Base-by-base conservation (phyloP, 768 basidiomycete species). In the Lentinus tigrinus region DNA sequence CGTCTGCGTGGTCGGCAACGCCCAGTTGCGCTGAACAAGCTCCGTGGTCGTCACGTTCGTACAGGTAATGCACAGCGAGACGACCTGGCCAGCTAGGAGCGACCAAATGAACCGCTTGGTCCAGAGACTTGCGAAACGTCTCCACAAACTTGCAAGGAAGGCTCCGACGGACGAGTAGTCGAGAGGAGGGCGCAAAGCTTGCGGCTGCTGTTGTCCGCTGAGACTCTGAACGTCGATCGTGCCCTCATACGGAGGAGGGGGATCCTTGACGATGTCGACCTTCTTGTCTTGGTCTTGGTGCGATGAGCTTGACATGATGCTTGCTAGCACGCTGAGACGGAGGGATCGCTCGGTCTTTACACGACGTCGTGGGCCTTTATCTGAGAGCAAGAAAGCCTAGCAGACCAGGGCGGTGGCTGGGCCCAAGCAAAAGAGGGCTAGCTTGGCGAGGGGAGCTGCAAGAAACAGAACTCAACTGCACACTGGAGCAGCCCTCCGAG, bases 11-110 rank as follows among this genome's bases (percentile, higher is more conserved):
- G 90, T 89, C 6, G 92, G 84, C 47, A 92, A 69, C 13, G 79
- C 74, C 87, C 91, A 93, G 66, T 85, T 84, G 52, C 89, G 75
- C 36, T 54, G 73, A 10, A 85, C 81, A 36, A 94, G 77, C 69
- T 93, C 90, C 19, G 89, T 88, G 4, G 93, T 94, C 37, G 89
- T 89, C 26, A 93, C 87, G 67, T 88, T 94, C 52, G 92, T 95
- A 71, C 88, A 91, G 14, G 91, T 93, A 56, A 95, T 94, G 70
- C 93, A 94, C 51, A 94, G 69, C 50, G 92, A 93, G 34, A 93
- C 86, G 28, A 93, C 70, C 70, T 95, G 93, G 13, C 93, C 93
- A 3, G 88, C 85, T 26, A 93, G 52, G 36, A 94, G 70, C 21
- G 87, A 82, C 28, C 89, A 75, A 9, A 83, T 69, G 71, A 94